phyloP scores from a whole-genome alignment of 768 basidiomycete genomes.

The Daedaleopsis nitida region DNA sequence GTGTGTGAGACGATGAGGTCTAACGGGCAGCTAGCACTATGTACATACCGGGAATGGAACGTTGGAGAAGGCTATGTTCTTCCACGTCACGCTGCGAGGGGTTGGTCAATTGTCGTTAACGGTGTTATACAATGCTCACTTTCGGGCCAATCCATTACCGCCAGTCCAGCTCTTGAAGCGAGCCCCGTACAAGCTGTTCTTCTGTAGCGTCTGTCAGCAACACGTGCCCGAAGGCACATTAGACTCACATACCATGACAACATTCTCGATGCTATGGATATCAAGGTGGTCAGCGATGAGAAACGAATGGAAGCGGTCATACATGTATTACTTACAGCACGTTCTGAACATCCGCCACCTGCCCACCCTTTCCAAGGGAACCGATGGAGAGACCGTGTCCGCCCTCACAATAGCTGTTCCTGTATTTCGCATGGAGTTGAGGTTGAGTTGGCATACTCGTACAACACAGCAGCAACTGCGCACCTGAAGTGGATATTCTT shows the following conservation, averaged over 20 bases:
- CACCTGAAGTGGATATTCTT: conserved; percentile 49
- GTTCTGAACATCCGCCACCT: conserved; percentile 58
- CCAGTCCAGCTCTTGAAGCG: conserved; percentile 72
- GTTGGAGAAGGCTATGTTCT: conserved; percentile 51
- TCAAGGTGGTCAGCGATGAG: neutral
- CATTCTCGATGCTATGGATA: conserved; percentile 28
- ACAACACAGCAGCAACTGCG: neutral
- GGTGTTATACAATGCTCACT: conserved; percentile 34
- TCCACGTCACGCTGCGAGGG: conserved; percentile 54
- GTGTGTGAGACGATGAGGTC: neutral
- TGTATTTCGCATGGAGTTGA: conserved; percentile 19
- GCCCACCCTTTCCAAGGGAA: conserved; percentile 43
- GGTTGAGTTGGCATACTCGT: neutral
- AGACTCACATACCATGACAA: conserved; percentile 26
- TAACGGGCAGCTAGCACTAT: neutral
- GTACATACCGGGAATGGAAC: conserved; percentile 54
- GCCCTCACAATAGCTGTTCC: conserved; percentile 55
- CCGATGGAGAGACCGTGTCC: conserved; percentile 63
- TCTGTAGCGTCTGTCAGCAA: conserved; percentile 32
- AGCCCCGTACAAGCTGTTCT: conserved; percentile 55
- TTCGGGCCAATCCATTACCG: conserved; percentile 57
- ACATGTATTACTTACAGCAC: conserved; percentile 45
- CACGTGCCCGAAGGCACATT: neutral
- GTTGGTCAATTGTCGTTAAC: neutral
- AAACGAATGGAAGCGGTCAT: no score